Base-by-base conservation (phyloP, 345 rosid species). In the Eucalyptus erythrocorys region DNA sequence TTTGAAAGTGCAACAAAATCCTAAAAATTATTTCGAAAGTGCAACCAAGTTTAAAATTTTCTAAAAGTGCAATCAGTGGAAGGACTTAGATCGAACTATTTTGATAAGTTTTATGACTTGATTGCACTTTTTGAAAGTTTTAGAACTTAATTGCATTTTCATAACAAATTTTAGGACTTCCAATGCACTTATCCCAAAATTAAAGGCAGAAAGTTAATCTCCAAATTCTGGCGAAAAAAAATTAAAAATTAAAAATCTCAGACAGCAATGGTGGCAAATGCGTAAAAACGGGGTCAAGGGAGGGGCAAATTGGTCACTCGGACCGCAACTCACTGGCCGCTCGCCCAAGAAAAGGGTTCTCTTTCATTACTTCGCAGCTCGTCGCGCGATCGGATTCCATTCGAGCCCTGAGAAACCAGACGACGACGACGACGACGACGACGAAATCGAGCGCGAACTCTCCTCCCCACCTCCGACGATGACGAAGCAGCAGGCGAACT, bases 401-500 rank as follows among this genome's bases (percentile, higher is more conserved):
- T 45, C 87, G 26, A 85, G 26, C 86, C 53, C 17, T 42, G 14
- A 48, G 14, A 48, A 84, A 22, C 86, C 50, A 61, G 61, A 0
- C 61, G 61, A 24, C 51, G 66, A 57, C 57, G 49, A 15, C 57
- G 49, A 15, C 53, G 59, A 19, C 55, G 55, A 22, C 30, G 80
- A 68, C 8, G 50, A 19, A 51, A 30, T 85, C 87, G 34, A 51
- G 51, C 53, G 42, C 22, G 13, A 51, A 27, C 37, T 48, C 53
- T 21, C 34, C 61, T 55, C 61, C 30, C 43, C 16, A 55, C 45
- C 48, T 26, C 40, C 42, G 53, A 47, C 94, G 91, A 96, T 96
- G 99, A 92, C 94, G 89, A 95, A 95, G 95, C 97, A 97, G 88
- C 97, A 94, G 21, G 93, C 96, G 13, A 94, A 92, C 87, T 98